These are phyloP conservation scores for Passalora sequoiae DNA, from an alignment of 2,329 filamentous ascomycete species.

Conservation along the genomic window DNA sequence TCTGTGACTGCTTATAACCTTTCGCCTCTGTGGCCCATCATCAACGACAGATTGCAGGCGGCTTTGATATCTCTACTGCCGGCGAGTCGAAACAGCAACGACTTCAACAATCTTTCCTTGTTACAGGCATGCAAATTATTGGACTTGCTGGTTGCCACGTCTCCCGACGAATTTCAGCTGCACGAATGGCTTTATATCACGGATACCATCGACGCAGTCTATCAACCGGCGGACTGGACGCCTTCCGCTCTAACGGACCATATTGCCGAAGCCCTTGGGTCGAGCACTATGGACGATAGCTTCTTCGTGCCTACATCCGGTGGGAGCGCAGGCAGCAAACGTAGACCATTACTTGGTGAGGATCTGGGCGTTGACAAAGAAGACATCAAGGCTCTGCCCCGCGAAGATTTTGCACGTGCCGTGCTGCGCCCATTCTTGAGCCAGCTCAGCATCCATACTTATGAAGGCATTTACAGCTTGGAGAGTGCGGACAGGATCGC, in stretches of 20 bases:
- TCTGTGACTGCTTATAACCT: conserved; percentile 75
- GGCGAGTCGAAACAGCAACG: conserved; percentile 61
- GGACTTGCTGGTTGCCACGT: conserved; percentile 77
- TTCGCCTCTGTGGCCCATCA: conserved; percentile 79
- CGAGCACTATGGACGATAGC: conserved; percentile 28
- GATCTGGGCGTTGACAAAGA: conserved; percentile 54
- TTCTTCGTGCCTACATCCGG: neutral
- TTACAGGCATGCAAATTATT: conserved; percentile 92
- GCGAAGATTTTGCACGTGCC: conserved; percentile 63
- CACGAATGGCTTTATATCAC: conserved; percentile 97
- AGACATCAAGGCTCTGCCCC: conserved; percentile 50
- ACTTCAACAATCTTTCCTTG: conserved; percentile 69
- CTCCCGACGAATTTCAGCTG: conserved; percentile 95
- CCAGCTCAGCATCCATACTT: conserved; percentile 85
- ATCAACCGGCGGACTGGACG: conserved; percentile 65
- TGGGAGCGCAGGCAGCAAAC: conserved; percentile 5
- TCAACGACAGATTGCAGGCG: conserved; percentile 78
- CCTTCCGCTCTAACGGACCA: conserved; percentile 78
- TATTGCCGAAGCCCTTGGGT: conserved; percentile 67
- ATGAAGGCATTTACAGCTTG: conserved; percentile 90
- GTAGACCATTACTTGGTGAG: conserved; percentile 42
- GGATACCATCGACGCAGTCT: conserved; percentile 93
- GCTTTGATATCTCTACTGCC: conserved; percentile 71
- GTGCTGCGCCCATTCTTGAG: conserved; percentile 84
- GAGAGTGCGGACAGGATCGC: conserved; percentile 59